phyloP scores from a whole-genome alignment of 2,329 filamentous ascomycete species.

The Talaromyces rugulosus region DNA sequence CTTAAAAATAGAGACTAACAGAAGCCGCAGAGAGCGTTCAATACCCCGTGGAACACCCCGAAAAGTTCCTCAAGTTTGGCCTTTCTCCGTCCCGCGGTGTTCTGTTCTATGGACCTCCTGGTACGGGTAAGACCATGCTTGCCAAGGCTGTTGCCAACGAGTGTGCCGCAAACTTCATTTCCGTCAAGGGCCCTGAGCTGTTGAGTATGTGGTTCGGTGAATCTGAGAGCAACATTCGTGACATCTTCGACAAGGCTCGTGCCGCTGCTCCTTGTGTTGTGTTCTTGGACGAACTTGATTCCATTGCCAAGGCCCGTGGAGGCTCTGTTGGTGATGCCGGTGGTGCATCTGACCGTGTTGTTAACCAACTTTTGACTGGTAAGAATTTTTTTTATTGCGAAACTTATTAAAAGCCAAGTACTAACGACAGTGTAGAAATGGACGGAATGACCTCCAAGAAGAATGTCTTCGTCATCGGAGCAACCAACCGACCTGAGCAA shows the following conservation, averaged over 20 bases:
- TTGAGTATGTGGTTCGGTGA: conserved; percentile 99
- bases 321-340: conserved; percentile 94
- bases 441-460: conserved; percentile 99
- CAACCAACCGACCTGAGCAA: conserved; percentile 97
- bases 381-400: conserved; percentile 38
- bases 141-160: conserved; percentile 99
- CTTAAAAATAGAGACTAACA: neutral
- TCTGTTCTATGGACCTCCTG: conserved; percentile 95
- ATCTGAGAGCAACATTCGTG: conserved; percentile 98
- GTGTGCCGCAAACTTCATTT: conserved; percentile 99
- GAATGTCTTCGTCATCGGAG: conserved; percentile 99
- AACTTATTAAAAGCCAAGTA: conserved; percentile 5
- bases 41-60: conserved; percentile 98
- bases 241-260: conserved; percentile 99
- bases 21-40: conserved; percentile 68
- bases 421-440: conserved; percentile 69
- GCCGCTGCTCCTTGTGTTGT: conserved; percentile 97
- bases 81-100: conserved; percentile 97
- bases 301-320: conserved; percentile 98
- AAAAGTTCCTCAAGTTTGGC: conserved; percentile 99
- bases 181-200: conserved; percentile 95
- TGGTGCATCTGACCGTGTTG: conserved; percentile 97
- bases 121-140: conserved; percentile 99
- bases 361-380: conserved; percentile 98
- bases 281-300: conserved; percentile 97